phyloP scores from a whole-genome alignment of 1,284 basidiomycete genomes.

The Rhodotorula sp. region DNA sequence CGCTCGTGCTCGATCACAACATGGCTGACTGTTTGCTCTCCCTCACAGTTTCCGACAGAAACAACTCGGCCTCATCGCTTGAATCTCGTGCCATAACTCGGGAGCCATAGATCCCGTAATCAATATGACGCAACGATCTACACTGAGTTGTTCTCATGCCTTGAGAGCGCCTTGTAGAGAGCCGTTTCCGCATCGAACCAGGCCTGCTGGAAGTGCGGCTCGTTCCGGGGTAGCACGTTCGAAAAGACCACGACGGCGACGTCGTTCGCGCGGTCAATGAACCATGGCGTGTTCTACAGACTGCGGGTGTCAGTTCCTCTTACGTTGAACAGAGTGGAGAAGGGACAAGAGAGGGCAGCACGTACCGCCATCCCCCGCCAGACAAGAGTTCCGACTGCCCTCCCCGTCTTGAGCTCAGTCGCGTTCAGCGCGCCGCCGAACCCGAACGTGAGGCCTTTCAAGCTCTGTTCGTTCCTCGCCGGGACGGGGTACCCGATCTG shows the following conservation, averaged over 20 bases:
- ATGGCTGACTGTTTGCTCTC: too few relatives aligned
- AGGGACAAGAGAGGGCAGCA: not conserved
- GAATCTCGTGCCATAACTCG: not conserved
- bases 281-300: slow-evolving; percentile 17
- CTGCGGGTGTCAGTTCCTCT: not conserved
- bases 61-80: slow-evolving; percentile 34
- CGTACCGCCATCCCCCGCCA: slow-evolving; percentile 17
- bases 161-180: slow-evolving; percentile 14
- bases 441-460: not conserved
- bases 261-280: slow-evolving; percentile 11
- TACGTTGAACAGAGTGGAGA: too few relatives aligned
- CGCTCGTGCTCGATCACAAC: too few relatives aligned
- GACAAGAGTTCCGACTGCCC: not conserved
- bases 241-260: slow-evolving; percentile 6
- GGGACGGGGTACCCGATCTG: slow-evolving; percentile 4
- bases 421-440: slow-evolving; percentile 13
- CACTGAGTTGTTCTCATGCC: not conserved
- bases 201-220: not conserved
- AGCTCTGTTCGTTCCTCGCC: not conserved
- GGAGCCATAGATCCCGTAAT: not conserved
- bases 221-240: slow-evolving; percentile 8
- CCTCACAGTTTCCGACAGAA: slow-evolving; percentile 35
- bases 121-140: not conserved
- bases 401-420: not conserved
- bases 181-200: slow-evolving; percentile 5